A percentile compares a stretch with the other conserved stretches of the same genome.
phyloP scores from a whole-genome alignment of 2,329 filamentous ascomycete genomes.

The Myotisia sp. region DNA sequence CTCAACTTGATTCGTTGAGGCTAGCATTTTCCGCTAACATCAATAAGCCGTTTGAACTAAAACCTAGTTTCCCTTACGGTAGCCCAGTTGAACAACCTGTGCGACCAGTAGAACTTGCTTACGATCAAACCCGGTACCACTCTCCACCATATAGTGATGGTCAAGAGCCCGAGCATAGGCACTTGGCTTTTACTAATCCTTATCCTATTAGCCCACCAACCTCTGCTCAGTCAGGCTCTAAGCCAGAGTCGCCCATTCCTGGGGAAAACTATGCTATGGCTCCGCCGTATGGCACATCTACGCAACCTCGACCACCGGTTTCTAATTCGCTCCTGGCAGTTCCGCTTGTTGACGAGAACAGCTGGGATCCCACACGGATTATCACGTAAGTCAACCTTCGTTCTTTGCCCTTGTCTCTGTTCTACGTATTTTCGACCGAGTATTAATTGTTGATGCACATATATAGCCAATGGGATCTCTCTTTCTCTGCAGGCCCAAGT shows the following conservation, averaged over 20 bases:
- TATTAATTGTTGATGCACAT: background rate
- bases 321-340: too few species aligned
- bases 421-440: background rate
- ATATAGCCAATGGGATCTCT: slow-evolving; percentile 79
- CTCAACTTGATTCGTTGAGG: slow-evolving; percentile 75
- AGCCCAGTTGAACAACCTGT: slow-evolving; percentile 48
- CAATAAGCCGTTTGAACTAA: slow-evolving; percentile 74
- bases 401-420: background rate
- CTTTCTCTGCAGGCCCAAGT: slow-evolving; percentile 61
- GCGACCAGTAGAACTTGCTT: background rate
- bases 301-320: slow-evolving; percentile 29
- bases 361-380: slow-evolving; percentile 78
- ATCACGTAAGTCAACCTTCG: slow-evolving; percentile 57
- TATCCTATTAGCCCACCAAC: slow-evolving; percentile 71
- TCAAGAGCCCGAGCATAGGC: background rate
- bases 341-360: slow-evolving; percentile 48
- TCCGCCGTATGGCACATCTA: slow-evolving; percentile 14
- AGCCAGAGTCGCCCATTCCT: slow-evolving; percentile 63
- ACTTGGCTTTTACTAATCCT: slow-evolving; percentile 5
- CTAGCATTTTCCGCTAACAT: slow-evolving; percentile 82
- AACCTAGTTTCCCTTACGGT: slow-evolving; percentile 72
- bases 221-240: slow-evolving; percentile 58
- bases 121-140: slow-evolving; percentile 17
- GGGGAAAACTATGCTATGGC: slow-evolving; percentile 32
- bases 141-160: slow-evolving; percentile 6